Conservation (phyloP, 495 filamentous ascomycete genomes). For the Alectoria sarmentosa region DNA sequence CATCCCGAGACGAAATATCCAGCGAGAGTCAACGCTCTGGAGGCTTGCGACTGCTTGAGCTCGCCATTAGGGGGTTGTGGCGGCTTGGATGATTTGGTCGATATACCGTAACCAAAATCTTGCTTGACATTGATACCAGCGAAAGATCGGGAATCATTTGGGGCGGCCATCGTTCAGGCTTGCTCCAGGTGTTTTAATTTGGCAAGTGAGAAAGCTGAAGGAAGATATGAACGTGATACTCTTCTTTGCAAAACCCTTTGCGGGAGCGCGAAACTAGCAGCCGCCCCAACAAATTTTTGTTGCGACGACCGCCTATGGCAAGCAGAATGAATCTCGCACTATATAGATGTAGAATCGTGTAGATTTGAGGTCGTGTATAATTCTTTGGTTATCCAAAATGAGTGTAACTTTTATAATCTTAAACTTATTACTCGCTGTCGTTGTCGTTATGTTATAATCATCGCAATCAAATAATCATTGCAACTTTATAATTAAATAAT, state of each 20-base stretch:
- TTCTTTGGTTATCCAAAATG: too few species aligned
- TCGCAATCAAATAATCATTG: too few species aligned
- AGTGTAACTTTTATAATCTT: too few species aligned
- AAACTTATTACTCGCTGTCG: too few species aligned
- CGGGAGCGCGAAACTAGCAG: background rate
- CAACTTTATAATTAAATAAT: too few species aligned
- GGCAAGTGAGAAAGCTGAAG: background rate
- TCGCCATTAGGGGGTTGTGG: constrained; percentile 15
- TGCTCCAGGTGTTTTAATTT: background rate
- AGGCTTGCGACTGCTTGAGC: constrained; percentile 26
- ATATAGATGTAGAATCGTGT: too few species aligned
- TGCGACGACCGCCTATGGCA: background rate
- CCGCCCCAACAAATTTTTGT: background rate
- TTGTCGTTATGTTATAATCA: too few species aligned
- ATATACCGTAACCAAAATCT: constrained; percentile 21
- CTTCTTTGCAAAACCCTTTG: too few species aligned
- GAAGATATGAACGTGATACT: background rate
- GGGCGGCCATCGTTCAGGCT: background rate
- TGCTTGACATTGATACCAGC: constrained; percentile 13
- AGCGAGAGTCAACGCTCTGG: constrained; percentile 24
- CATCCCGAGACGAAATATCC: constrained; percentile 20
- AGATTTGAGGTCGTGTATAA: too few species aligned
- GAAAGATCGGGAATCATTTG: constrained; percentile 4
- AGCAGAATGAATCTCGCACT: background rate
- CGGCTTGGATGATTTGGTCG: constrained; percentile 17